phyloP scores from a whole-genome alignment of 1,139 yeast species.

The Kodamaea plutei region DNA sequence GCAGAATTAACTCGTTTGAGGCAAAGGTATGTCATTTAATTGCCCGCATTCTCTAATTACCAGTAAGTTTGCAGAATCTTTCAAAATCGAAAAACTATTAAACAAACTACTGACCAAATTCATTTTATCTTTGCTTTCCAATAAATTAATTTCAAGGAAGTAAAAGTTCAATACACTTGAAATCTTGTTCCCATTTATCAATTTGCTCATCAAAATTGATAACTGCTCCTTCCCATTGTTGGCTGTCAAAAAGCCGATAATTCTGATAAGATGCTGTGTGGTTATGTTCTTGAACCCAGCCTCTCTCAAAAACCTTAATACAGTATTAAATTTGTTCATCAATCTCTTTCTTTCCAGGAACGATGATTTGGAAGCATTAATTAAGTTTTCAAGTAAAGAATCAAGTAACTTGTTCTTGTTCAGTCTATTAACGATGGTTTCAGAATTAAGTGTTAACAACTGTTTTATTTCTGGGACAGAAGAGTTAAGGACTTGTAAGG shows the following conservation, averaged over 20 bases:
- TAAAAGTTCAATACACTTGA: constrained; percentile 26
- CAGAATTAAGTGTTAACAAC: constrained; percentile 1
- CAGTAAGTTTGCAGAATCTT: background rate
- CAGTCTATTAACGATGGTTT: constrained; percentile 8
- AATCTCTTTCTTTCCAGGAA: constrained; percentile 1
- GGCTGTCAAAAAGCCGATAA: constrained; percentile 27
- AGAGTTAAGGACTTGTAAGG: constrained; percentile 8
- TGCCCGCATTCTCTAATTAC: too few species aligned
- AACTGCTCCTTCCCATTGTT: constrained; percentile 23
- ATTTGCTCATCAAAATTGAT: constrained; percentile 27
- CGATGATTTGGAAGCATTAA: constrained; percentile 9
- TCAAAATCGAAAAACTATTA: background rate
- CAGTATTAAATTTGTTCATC: constrained; percentile 11
- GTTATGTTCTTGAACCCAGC: constrained; percentile 19
- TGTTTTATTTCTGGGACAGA: constrained; percentile 3
- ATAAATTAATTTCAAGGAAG: constrained; percentile 24
- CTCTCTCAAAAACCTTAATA: constrained; percentile 22
- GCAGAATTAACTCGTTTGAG: too few species aligned
- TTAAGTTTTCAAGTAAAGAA: constrained; percentile 15
- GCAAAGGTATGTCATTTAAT: too few species aligned
- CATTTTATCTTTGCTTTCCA: constrained; percentile 14
- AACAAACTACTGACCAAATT: constrained; percentile 1
- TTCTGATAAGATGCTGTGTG: constrained; percentile 20
- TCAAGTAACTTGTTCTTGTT: constrained; percentile 15
- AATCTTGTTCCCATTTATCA: constrained; percentile 16